phyloP scores from a whole-genome alignment of 78 protist species.

The Chrysochromulina tobinii region DNA sequence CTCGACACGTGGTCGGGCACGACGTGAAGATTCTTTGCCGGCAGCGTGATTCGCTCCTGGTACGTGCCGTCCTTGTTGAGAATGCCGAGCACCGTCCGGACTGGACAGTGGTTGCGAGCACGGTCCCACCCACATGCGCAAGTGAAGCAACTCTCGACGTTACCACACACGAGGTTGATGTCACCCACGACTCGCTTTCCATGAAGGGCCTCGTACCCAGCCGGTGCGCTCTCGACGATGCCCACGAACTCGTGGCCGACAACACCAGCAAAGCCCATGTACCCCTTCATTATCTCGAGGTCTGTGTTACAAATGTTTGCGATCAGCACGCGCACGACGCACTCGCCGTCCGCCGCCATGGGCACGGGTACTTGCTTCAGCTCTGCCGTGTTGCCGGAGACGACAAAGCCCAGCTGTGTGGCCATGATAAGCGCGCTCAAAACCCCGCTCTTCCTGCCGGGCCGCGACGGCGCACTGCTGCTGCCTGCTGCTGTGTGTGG shows the following conservation, averaged over 20 bases:
- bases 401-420: background rate
- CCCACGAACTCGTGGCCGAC: slow-evolving; percentile 11
- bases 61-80: background rate
- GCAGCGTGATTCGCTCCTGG: background rate
- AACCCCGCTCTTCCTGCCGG: no score
- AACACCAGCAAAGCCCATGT: background rate
- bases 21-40: background rate
- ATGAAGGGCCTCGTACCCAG: background rate
- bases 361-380: background rate
- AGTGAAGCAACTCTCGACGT: background rate
- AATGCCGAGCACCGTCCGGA: background rate
- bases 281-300: slow-evolving; percentile 1
- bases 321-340: background rate
- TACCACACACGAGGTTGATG: background rate
- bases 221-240: background rate
- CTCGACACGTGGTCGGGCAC: background rate
- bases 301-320: background rate
- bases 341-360: background rate
- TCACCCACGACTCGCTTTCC: background rate
- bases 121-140: background rate
- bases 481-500: no score
- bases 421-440: no score
- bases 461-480: no score
- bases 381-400: background rate
- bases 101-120: background rate